Evolutionary conservation across 495 filamentous ascomycete species (phyloP).

Genomic region (Niebla homalea): DNA sequence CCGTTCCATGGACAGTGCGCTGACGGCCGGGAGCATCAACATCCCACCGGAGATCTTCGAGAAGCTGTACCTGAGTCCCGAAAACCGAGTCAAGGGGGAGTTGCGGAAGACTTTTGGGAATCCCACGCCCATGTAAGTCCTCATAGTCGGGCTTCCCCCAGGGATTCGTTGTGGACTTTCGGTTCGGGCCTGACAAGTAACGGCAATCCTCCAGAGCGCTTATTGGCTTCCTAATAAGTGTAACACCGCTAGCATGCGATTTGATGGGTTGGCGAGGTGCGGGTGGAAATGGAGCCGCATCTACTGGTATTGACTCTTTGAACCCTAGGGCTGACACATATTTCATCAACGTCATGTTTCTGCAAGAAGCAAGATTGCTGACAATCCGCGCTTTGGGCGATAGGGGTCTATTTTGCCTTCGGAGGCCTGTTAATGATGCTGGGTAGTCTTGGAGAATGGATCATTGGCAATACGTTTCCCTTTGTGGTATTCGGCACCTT

Average conservation of each 20-base stretch:
- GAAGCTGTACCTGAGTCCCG: slow-evolving; percentile 58
- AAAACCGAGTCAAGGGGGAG: slow-evolving; percentile 42
- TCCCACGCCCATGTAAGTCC: slow-evolving; percentile 53
- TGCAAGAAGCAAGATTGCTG: background rate
- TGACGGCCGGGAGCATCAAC: slow-evolving; percentile 36
- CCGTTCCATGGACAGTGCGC: slow-evolving; percentile 32
- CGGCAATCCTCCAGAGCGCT: slow-evolving; percentile 28
- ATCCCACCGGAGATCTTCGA: slow-evolving; percentile 60
- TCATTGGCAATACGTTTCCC: slow-evolving; percentile 63
- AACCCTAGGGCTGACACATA: background rate
- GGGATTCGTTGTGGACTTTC: too few species aligned
- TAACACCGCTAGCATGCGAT: slow-evolving; percentile 49
- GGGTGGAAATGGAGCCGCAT: slow-evolving; percentile 48
- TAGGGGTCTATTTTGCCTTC: slow-evolving; percentile 50
- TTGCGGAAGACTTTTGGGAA: slow-evolving; percentile 51
- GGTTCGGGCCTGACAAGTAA: too few species aligned
- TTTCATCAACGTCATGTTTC: background rate
- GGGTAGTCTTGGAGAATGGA: slow-evolving; percentile 53
- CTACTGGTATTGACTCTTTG: slow-evolving; percentile 7
- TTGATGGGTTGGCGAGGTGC: slow-evolving; percentile 63
- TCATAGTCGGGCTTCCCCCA: background rate
- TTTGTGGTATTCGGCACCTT: slow-evolving; percentile 52
- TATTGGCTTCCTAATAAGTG: slow-evolving; percentile 49
- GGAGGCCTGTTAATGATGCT: slow-evolving; percentile 55
- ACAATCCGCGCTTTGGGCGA: too few species aligned